Evolutionary conservation across 2,329 filamentous ascomycete genomes (phyloP), one percentile per base, ranked within the genome.

Genomic region (Zymoseptoria brevis): DNA sequence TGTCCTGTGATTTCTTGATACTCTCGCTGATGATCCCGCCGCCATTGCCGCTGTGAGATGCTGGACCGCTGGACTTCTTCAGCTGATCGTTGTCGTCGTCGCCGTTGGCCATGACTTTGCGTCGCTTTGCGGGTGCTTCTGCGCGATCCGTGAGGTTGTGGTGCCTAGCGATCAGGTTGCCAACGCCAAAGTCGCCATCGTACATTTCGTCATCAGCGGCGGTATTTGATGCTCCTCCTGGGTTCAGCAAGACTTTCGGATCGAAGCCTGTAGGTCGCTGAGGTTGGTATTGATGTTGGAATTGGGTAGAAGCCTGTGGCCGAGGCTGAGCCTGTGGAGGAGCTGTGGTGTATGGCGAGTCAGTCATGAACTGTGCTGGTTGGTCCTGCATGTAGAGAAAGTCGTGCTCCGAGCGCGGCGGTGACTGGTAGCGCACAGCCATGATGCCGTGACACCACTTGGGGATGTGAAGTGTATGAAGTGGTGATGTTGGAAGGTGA

Each of bases 61-160:
- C 80, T 2, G 73, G 71, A 45, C 71, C 70, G 56, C 77, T 79
- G 48, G 73, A 74, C 21, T 75, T 76, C 71, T 53, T 77, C 71
- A 35, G 80, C 30, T 70, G 65, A 4, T 61, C 59, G 19, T 61
- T 64, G 1, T 62, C 58, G 8, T 67, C 76, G 53, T 79, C 75
- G 19, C 74, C 70, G 13, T 80, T 76, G 8, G 71, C 64, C 11
- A 53, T 54, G 16, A 58, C 56, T 55, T 85, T 85, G 75, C 93
- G 93, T 26, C 51, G 50, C 13, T 80, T 76, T 19, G 88, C 83
- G 69, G 72, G 79, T 62, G 69, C 77, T 67, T 78, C 63, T 26
- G 62, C 77, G 24, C 91, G 87, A 55, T 87, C 81, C 64, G 89
- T 82, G 13, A 95, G 83, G 64, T 87, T 86, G 71, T 92, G 89